Percentiles rank a stretch among this genome's conserved stretches.
phyloP scores from a whole-genome alignment of 345 rosid genomes.

The Citrus hindsii region DNA sequence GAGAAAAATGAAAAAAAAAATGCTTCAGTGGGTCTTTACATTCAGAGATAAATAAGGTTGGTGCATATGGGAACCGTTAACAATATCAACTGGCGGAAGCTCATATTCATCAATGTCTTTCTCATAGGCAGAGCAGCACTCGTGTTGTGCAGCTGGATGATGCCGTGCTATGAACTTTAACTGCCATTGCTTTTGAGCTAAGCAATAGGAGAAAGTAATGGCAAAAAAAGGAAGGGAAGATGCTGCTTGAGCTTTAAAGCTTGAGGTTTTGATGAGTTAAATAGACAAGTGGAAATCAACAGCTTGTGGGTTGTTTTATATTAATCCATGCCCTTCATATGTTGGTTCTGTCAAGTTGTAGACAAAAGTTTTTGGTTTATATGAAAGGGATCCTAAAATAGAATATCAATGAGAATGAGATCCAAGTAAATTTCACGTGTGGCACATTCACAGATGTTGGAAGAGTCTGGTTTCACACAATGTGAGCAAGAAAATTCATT shows the following conservation, averaged over 20 bases:
- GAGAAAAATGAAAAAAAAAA: not conserved
- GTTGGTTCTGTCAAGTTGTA: not conserved
- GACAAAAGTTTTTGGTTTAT: too few species aligned
- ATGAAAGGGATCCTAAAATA: too few species aligned
- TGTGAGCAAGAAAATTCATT: too few species aligned
- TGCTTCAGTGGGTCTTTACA: constrained; percentile 6
- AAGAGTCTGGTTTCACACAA: too few species aligned
- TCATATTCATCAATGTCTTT: constrained; percentile 20
- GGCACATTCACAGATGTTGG: too few species aligned
- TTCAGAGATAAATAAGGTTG: constrained; percentile 31
- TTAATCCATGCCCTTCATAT: not conserved
- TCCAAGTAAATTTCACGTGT: too few species aligned
- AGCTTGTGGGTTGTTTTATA: not conserved
- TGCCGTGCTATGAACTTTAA: constrained; percentile 26
- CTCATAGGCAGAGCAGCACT: constrained; percentile 24
- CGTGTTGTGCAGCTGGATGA: constrained; percentile 15
- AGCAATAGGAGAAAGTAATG: not conserved
- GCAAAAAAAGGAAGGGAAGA: not conserved
- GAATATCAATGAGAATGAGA: too few species aligned
- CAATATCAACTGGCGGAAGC: constrained; percentile 16
- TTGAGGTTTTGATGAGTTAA: not conserved
- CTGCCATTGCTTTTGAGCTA: constrained; percentile 3
- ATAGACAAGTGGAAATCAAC: not conserved
- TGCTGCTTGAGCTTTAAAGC: not conserved
- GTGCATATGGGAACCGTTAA: constrained; percentile 16